Conservation (phyloP, 495 filamentous ascomycete species). For the Neurospora sp. region DNA sequence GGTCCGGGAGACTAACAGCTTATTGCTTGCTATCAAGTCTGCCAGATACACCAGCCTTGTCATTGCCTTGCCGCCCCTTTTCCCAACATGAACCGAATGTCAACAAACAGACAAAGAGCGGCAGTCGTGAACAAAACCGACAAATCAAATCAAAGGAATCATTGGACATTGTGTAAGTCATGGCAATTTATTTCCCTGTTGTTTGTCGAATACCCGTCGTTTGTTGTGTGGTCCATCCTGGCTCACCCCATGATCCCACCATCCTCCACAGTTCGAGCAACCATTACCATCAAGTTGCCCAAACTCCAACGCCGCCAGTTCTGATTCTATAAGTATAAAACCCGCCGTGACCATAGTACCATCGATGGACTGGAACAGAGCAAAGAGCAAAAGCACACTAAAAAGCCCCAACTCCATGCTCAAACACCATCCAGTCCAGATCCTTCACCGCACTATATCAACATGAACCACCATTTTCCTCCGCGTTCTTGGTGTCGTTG, state of each 20-base stretch:
- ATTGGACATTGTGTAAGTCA: neutral
- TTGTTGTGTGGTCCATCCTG: neutral
- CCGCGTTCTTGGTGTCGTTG: neutral
- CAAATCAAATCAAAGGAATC: neutral
- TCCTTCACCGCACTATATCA: neutral
- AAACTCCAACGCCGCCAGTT: neutral
- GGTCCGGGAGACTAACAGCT: neutral
- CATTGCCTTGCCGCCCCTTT: neutral
- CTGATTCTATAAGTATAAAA: neutral
- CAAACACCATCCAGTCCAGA: neutral
- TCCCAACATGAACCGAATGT: neutral
- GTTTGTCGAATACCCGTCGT: neutral
- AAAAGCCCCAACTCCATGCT: neutral
- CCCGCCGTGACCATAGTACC: neutral
- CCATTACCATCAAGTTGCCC: neutral
- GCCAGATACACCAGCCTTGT: neutral
- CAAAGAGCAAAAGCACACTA: neutral
- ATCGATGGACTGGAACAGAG: neutral
- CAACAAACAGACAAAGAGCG: neutral
- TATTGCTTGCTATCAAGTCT: neutral
- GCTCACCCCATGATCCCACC: neutral
- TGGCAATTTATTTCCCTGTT: neutral
- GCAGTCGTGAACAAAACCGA: neutral
- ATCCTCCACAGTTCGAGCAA: neutral
- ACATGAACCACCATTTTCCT: neutral